These are phyloP conservation scores for Schizochytrium sp. DNA, from an alignment of 108 stramenopile species.

Conservation along the genomic window DNA sequence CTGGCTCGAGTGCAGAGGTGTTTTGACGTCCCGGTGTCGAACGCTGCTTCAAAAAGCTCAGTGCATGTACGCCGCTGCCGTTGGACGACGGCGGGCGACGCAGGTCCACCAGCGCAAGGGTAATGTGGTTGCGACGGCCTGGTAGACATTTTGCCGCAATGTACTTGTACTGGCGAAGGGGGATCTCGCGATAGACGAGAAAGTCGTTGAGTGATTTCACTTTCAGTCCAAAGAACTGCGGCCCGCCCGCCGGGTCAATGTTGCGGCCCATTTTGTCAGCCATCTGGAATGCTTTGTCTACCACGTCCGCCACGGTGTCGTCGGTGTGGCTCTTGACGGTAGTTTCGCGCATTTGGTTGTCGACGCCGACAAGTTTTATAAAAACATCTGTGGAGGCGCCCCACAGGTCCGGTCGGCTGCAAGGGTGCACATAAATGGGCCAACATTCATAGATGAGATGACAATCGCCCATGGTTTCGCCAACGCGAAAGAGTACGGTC, in stretches of 20 bases:
- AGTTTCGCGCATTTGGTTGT: background rate
- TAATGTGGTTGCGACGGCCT: background rate
- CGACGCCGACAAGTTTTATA: background rate
- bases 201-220: background rate
- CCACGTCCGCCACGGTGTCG: slow-evolving; percentile 11
- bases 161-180: slow-evolving; percentile 1
- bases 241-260: background rate
- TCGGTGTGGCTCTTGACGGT: background rate
- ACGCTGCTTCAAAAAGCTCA: background rate
- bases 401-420: background rate
- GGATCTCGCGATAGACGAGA: background rate
- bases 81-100: slow-evolving; percentile 1
- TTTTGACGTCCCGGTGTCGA: background rate
- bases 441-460: slow-evolving; percentile 10
- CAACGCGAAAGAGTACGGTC: background rate
- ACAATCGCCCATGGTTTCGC: background rate
- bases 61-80: background rate
- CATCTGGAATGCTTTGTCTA: background rate
- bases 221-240: background rate
- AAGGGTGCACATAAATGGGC: background rate
- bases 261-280: background rate
- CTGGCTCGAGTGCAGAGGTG: background rate
- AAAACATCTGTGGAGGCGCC: background rate
- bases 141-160: background rate
- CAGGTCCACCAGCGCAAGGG: background rate